phyloP scores from a whole-genome alignment of 495 filamentous ascomycete species.

The Tuber aestivum region DNA sequence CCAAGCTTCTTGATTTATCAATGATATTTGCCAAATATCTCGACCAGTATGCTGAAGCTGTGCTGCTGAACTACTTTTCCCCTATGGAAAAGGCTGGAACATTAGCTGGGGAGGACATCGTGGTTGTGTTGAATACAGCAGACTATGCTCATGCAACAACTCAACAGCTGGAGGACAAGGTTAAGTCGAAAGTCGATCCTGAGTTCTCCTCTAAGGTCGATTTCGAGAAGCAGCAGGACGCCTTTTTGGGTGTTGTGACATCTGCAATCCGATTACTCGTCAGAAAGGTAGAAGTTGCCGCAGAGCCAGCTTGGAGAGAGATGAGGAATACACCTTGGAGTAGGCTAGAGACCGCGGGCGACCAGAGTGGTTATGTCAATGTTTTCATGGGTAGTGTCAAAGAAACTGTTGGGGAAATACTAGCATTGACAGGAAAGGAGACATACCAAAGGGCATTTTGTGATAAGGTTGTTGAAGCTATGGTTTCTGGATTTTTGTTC shows the following conservation, averaged over 20 bases:
- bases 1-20: slow-evolving; percentile 76
- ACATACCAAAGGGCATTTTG: slow-evolving; percentile 93
- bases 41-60: slow-evolving; percentile 91
- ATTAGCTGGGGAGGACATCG: slow-evolving; percentile 66
- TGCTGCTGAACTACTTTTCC: slow-evolving; percentile 67
- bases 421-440: slow-evolving; percentile 76
- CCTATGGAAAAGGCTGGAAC: slow-evolving; percentile 44
- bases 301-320: slow-evolving; percentile 86
- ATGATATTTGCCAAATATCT: slow-evolving; percentile 86
- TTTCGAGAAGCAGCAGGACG: slow-evolving; percentile 83
- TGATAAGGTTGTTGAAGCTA: slow-evolving; percentile 82
- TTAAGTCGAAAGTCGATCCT: slow-evolving; percentile 79
- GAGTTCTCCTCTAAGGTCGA: slow-evolving; percentile 70
- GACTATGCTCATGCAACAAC: slow-evolving; percentile 96
- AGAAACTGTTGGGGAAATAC: slow-evolving; percentile 60
- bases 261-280: slow-evolving; percentile 80
- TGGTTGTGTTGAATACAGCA: slow-evolving; percentile 88
- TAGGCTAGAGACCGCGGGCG: slow-evolving; percentile 87
- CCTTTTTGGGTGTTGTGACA: slow-evolving; percentile 90
- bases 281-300: slow-evolving; percentile 69
- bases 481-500: slow-evolving; percentile 69
- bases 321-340: slow-evolving; percentile 97
- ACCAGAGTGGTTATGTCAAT: slow-evolving; percentile 85
- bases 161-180: slow-evolving; percentile 86
- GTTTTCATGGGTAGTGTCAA: slow-evolving; percentile 71